These are phyloP conservation scores for Blumeriella jaapii DNA, from an alignment of 2,329 filamentous ascomycete genomes.

Conservation along the genomic window DNA sequence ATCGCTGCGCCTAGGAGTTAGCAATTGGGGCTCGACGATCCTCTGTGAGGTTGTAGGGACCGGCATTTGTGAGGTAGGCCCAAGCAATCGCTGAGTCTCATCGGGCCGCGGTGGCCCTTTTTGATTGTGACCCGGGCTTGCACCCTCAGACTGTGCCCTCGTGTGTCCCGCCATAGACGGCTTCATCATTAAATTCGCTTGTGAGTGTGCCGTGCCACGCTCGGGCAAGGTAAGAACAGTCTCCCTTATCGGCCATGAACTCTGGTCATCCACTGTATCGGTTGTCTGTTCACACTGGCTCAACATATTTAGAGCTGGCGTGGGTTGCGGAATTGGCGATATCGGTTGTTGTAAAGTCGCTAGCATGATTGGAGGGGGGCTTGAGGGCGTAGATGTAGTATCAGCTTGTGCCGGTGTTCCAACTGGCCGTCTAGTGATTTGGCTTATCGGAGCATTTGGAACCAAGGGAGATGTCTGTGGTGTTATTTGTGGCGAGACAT, in stretches of 20 bases:
- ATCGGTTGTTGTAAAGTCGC: constrained; percentile 17
- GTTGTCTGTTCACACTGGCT: background rate
- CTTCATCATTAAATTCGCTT: too few species aligned
- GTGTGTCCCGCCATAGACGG: too few species aligned
- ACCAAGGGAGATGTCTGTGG: constrained; percentile 16
- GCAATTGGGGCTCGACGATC: constrained; percentile 1
- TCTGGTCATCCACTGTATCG: background rate
- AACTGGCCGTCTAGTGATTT: constrained; percentile 20
- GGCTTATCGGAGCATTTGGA: constrained; percentile 7
- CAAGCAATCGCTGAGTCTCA: background rate
- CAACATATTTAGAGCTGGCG: background rate
- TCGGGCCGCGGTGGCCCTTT: too few species aligned
- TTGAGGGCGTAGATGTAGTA: constrained; percentile 3
- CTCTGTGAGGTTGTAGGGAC: constrained; percentile 1
- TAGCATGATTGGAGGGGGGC: constrained; percentile 12
- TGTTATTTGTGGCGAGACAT: constrained; percentile 27
- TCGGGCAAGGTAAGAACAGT: background rate
- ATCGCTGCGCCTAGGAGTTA: constrained; percentile 7
- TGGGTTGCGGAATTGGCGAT: constrained; percentile 19
- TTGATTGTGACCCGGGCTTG: background rate
- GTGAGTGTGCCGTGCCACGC: too few species aligned
- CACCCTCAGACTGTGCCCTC: background rate
- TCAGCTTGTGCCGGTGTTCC: constrained; percentile 9
- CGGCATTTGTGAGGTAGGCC: background rate
- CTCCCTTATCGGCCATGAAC: background rate